Base-by-base conservation (phyloP, 306 rosid species). In the Crataegus laevigata region DNA sequence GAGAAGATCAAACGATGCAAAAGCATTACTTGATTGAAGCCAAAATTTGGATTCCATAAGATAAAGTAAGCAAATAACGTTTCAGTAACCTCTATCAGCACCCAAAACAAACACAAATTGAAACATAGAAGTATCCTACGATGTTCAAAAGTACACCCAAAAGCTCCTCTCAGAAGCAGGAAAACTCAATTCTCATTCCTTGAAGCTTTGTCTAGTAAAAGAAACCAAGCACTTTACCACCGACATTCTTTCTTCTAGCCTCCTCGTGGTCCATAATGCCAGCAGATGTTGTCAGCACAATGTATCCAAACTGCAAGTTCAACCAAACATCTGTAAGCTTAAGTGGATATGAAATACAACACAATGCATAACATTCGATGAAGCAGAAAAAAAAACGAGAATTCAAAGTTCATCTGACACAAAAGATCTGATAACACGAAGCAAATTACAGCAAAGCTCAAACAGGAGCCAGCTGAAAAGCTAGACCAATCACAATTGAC, bases 221-320 rank as follows among this genome's bases (percentile, higher is more conserved):
- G 87, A 86, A 86, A 65, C 90, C 90, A 79, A 86, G 90, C 62
- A 86, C 90, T 77, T 86, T 86, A 74, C 90, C 90, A 76, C 90
- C 90, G 0, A 86, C 90, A 21, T 86, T 86, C 84, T 86, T 86
- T 66, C 90, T 81, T 50, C 90, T 78, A 26, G 90, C 90, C 81
- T 86, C 90, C 30, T 86, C 90, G 30, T 86, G 90, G 42, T 86
- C 90, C 90, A 86, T 86, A 72, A 86, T 86, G 64, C 90, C 88
- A 52, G 90, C 90, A 52, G 90, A 86, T 9, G 90, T 86, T 12
- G 90, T 86, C 79, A 86, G 75, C 15, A 86, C 90, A 12, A 86
- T 86, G 77, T 73, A 84, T 14, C 90, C 90, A 38, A 86, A 86
- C 90, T 84, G 84, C 73, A 70, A 68, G 15, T 42, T 10, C 3